Evolutionary conservation across 805 yeast genomes (phyloP), one percentile per base, ranked within the genome.

Genomic region (Lachancea sp.): DNA sequence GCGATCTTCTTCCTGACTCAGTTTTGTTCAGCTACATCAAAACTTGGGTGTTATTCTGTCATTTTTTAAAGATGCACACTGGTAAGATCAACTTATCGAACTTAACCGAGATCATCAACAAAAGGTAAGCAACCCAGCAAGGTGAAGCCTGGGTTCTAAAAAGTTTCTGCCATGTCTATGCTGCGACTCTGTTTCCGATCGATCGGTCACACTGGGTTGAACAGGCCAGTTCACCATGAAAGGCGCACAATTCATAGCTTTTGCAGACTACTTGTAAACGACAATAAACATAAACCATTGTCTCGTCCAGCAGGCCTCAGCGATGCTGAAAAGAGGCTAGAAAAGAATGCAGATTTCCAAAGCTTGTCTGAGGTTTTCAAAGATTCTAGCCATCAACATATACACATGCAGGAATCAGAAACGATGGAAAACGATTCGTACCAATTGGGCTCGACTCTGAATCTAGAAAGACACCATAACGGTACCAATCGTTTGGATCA

Each of bases 361-460:
- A 44, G 53, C 27, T 17, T 49, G 22, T 46, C 48, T 2, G 50
- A 51, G 22, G 57, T 54, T 40, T 54, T 52, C 36, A 15, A 32
- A 18, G 43, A 40, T 12, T 46, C 50, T 16, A 27, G 34, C 22
- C 53, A 51, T 35, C 69, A 67, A 30, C 75, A 71, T 51, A 57
- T 68, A 19, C 74, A 70, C 52, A 45, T 71, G 41, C 62, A 65
- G 34, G 66, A 66, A 46, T 70, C 74, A 2, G 76, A 72, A 50
- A 64, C 71, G 0, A 74, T 70, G 46, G 46, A 55, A 20, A 72
- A 70, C 50, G 76, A 72, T 46, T 55, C 64, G 5, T 59, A 63
- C 49, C 56, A 59, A 6, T 59, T 69, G 47, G 73, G 72, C 19
- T 54, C 63, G 34, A 54, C 63, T 41, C 49, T 49, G 6, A 61